Conservation (phyloP, 2,329 filamentous ascomycete genomes). For the Paraphaeosphaeria minitans region DNA sequence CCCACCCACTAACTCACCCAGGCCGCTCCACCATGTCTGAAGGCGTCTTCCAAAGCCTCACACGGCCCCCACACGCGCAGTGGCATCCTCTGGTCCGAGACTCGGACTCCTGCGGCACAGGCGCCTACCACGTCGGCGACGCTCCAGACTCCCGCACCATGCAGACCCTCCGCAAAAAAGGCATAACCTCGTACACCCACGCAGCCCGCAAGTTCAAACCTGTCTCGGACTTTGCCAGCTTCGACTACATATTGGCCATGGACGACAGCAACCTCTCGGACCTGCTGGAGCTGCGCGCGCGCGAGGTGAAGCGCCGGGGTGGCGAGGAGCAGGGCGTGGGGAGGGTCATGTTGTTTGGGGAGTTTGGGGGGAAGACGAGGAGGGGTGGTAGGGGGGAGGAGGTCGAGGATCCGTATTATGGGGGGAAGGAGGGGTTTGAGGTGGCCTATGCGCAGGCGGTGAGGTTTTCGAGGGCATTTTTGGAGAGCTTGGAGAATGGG, state of each 20-base stretch:
- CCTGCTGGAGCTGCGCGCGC: conserved; percentile 63
- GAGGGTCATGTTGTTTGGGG: conserved; percentile 80
- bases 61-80: conserved; percentile 57
- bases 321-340: conserved; percentile 49
- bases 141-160: conserved; percentile 83
- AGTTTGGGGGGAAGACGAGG: conserved; percentile 66
- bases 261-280: conserved; percentile 80
- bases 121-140: conserved; percentile 80
- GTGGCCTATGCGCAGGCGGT: conserved; percentile 83
- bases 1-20: conserved; percentile 24
- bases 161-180: conserved; percentile 73
- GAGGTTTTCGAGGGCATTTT: conserved; percentile 77
- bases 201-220: conserved; percentile 72
- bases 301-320: conserved; percentile 53
- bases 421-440: conserved; percentile 79
- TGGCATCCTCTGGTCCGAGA: conserved; percentile 61
- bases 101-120: conserved; percentile 91
- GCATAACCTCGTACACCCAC: conserved; percentile 78
- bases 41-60: conserved; percentile 77
- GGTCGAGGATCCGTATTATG: conserved; percentile 91
- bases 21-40: conserved; percentile 91
- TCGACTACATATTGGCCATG: conserved; percentile 97
- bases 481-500: conserved; percentile 62
- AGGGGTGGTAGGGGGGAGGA: conserved; percentile 63
- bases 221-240: conserved; percentile 75